Evolutionary conservation across 192 early-diverging fungal genomes (phyloP).

Genomic region (Umbelopsis isabellina): DNA sequence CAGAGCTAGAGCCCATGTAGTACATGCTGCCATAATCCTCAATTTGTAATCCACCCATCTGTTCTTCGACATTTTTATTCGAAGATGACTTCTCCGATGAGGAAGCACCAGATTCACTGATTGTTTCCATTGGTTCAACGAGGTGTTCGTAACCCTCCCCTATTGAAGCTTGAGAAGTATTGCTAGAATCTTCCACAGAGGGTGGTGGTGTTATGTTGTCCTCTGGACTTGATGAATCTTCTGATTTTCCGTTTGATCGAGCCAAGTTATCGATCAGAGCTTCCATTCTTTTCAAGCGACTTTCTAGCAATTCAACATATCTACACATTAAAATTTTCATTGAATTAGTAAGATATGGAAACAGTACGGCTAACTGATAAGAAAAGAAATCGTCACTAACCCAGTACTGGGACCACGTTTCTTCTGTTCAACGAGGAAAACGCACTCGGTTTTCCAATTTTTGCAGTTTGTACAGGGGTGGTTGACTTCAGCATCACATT

Average conservation of each 20-base stretch:
- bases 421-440: constrained; percentile 38
- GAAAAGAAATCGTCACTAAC: constrained; percentile 34
- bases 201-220: not conserved
- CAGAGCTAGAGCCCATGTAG: constrained; percentile 78
- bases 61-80: not conserved
- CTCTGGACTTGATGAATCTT: not conserved
- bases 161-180: not conserved
- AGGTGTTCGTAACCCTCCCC: not conserved
- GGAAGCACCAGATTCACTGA: not conserved
- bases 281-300: constrained; percentile 71
- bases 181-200: not conserved
- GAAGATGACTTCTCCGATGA: not conserved
- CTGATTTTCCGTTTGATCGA: constrained; percentile 34
- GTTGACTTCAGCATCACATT: constrained; percentile 70
- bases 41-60: constrained; percentile 31
- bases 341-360: not conserved
- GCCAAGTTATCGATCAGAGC: constrained; percentile 62
- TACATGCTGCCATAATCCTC: constrained; percentile 64
- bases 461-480: constrained; percentile 71
- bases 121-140: not conserved
- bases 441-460: constrained; percentile 57
- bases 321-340: constrained; percentile 12
- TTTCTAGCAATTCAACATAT: constrained; percentile 74
- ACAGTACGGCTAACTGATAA: not conserved
- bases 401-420: constrained; percentile 81